Base-by-base conservation (phyloP, 1,284 basidiomycete species). In the Apiotrichum mycotoxinovorans region DNA sequence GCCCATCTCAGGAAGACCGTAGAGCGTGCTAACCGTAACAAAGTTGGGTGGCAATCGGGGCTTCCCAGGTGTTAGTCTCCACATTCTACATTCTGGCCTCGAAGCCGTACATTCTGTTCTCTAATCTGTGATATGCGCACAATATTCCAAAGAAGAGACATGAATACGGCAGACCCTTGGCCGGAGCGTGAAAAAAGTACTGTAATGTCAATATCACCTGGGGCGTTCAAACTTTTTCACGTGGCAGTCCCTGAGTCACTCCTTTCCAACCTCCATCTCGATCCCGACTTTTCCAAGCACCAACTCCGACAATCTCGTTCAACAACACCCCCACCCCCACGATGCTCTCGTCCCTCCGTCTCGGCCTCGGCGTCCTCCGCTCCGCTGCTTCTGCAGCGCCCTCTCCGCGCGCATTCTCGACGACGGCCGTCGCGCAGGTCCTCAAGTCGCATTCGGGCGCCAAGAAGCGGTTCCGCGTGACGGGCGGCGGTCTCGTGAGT, bases 401-500 rank as follows among this genome's bases (percentile, higher is more conserved):
- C 12, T 33, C 54, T 3, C 40, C 60, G 12, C 56, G 57, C 43
- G 52, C 38, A 25, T 56, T 64, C 52, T 57, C 61, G 10, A 57
- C 53, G 2, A 43, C 58, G 9, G 12, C 40, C 18, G 56, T 57
- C 17, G 43, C 51, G 18, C 50, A 64, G 42, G 62, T 69, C 53
- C 52, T 72, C 27, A 73, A 72, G 57, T 58, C 63, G 3, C 71
- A 73, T 56, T 65, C 65, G 22, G 70, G 70, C 11, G 60, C 68
- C 26, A 70, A 69, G 62, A 73, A 73, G 63, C 54, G 71, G n/a
- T 73, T 72, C 60, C 52, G 49, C 23, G 34, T 43, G 18, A 54
- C 57, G 20, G 57, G 27, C n/a, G 33, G 49, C 41, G 57, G 57
- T 51, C 37, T 37, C 15, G 57, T 58, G 52, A 51, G 57, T 51